Evolutionary conservation across 257 asterid species (phyloP).

Genomic region (Solanum chmielewskii): DNA sequence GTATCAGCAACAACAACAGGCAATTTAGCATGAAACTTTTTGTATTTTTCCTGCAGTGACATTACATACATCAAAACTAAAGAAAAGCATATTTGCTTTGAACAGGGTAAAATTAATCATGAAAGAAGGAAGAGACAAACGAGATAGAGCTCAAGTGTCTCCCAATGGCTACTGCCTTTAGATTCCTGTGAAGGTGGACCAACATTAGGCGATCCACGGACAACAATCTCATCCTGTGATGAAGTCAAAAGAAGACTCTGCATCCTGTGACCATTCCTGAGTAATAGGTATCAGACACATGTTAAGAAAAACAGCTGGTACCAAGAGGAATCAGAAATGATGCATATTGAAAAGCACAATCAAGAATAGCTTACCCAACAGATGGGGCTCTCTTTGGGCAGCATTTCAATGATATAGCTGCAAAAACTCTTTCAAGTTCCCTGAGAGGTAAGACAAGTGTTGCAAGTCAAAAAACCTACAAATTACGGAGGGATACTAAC

Average conservation of each 20-base stretch:
- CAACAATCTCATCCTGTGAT: slow-evolving; percentile 42
- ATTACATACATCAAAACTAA: not conserved
- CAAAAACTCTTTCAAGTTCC: slow-evolving; percentile 83
- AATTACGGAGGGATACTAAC: slow-evolving; percentile 2
- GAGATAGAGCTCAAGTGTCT: slow-evolving; percentile 81
- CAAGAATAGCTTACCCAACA: slow-evolving; percentile 28
- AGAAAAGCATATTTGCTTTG: not conserved
- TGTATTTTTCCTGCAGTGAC: slow-evolving; percentile 71
- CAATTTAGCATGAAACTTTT: slow-evolving; percentile 60
- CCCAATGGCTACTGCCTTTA: slow-evolving; percentile 68
- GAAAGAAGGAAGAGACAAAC: slow-evolving; percentile 33
- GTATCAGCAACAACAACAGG: slow-evolving; percentile 83
- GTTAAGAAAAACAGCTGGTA: not conserved
- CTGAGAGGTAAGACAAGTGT: slow-evolving; percentile 25
- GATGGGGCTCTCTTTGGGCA: slow-evolving; percentile 44
- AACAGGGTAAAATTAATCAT: not conserved
- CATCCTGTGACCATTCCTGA: slow-evolving; percentile 55
- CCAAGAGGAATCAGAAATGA: not conserved
- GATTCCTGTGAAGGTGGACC: slow-evolving; percentile 34
- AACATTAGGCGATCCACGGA: slow-evolving; percentile 33
- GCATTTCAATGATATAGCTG: slow-evolving; percentile 73
- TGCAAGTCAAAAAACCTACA: slow-evolving; percentile 1
- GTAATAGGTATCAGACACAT: slow-evolving; percentile 1
- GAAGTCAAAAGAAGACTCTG: slow-evolving; percentile 69
- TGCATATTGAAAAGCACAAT: not conserved